These are phyloP conservation scores for Coprinopsis sp. DNA, from an alignment of 768 basidiomycete species.

Conservation along the genomic window DNA sequence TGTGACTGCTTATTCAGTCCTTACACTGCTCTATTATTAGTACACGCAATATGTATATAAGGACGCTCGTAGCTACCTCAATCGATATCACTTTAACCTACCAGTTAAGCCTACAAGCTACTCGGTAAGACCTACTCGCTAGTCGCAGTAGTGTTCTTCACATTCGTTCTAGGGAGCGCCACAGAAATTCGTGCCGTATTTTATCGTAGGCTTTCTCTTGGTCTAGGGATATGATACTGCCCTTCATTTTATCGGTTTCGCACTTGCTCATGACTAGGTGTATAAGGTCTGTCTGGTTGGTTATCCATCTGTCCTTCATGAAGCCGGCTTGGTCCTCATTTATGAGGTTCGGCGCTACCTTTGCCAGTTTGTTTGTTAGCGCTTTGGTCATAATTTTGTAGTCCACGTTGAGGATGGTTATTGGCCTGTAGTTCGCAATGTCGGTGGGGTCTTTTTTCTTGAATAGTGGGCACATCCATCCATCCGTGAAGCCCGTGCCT, in stretches of 20 bases:
- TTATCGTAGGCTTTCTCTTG: conserved; percentile 39
- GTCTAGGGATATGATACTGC: conserved; percentile 26
- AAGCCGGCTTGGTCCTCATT: conserved; percentile 36
- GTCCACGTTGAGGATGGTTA: conserved; percentile 28
- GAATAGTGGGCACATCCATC: conserved; percentile 37
- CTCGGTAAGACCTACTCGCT: no score
- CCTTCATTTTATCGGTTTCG: conserved; percentile 20
- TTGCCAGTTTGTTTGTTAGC: conserved; percentile 16
- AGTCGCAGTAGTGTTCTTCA: no score
- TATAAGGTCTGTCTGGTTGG: conserved; percentile 26
- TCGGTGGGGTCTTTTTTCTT: conserved; percentile 32
- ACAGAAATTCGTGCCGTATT: conserved; percentile 28
- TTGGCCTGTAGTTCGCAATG: conserved; percentile 33
- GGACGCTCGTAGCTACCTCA: no score
- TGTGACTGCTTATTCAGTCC: no score
- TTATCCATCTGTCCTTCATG: conserved; percentile 23
- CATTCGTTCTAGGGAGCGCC: conserved; percentile 18
- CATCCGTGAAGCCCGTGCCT: conserved; percentile 19
- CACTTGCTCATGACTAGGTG: conserved; percentile 20
- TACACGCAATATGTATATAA: no score
- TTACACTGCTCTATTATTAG: no score
- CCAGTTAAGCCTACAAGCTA: no score
- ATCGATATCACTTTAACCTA: no score
- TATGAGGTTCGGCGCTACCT: conserved; percentile 16
- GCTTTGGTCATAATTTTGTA: conserved; percentile 28